Percentiles rank a stretch among this genome's conserved stretches.
These are phyloP conservation scores for Xylaria cubensis DNA, from an alignment of 495 filamentous ascomycete genomes.

Conservation along the genomic window DNA sequence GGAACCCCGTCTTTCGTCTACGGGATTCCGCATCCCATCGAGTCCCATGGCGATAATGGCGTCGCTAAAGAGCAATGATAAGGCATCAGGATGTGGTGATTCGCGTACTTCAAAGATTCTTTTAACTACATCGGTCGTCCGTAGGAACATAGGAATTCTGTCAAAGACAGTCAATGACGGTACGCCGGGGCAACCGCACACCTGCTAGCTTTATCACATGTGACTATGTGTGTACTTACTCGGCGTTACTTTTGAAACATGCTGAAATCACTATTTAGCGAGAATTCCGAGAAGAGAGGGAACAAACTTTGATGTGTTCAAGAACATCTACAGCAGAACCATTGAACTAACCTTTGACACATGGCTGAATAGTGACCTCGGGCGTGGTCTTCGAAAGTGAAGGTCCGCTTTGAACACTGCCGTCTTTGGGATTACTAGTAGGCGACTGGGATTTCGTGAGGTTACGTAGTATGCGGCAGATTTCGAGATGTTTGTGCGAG, in stretches of 20 bases:
- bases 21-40: not conserved
- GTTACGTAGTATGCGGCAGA: slow-evolving; percentile 1
- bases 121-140: not conserved
- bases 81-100: slow-evolving; percentile 8
- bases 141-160: slow-evolving; percentile 11
- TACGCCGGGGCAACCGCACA: not conserved
- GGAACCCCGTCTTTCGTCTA: not conserved
- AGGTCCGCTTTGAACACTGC: not conserved
- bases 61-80: slow-evolving; percentile 7
- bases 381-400: slow-evolving; percentile 8
- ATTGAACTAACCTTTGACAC: slow-evolving; percentile 2
- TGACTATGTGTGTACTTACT: not conserved
- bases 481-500: slow-evolving; percentile 11
- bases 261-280: not conserved
- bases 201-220: not conserved
- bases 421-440: not conserved
- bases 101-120: slow-evolving; percentile 12
- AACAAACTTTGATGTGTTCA: not conserved
- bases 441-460: slow-evolving; percentile 12
- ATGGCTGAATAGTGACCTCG: not conserved
- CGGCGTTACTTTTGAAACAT: slow-evolving; percentile 9
- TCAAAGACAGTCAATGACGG: not conserved
- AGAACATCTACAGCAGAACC: not conserved
- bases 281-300: not conserved
- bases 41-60: slow-evolving; percentile 15